Conservation (phyloP, 139 green algal genomes). For the Chlorella sorokiniana region DNA sequence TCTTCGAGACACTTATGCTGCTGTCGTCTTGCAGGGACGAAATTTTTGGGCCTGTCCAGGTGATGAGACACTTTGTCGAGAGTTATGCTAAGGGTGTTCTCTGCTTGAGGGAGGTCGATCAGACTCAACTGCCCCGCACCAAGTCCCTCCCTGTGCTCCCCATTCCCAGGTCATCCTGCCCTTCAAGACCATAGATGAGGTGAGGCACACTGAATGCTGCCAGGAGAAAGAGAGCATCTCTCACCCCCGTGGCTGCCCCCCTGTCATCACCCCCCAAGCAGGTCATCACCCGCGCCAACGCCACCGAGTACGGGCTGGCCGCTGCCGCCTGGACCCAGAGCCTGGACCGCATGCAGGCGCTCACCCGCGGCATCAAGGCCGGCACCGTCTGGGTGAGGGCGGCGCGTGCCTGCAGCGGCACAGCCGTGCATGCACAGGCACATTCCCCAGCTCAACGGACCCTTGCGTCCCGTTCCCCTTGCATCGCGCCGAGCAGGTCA, state of each 20-base stretch:
- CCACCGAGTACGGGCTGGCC: conserved; percentile 72
- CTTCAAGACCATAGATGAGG: conserved; percentile 71
- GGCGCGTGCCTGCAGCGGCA: not conserved
- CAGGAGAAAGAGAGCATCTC: not conserved
- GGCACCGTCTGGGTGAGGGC: conserved; percentile 58
- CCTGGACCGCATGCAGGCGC: conserved; percentile 62
- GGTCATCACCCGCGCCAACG: conserved; percentile 72
- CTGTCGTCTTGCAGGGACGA: conserved; percentile 31
- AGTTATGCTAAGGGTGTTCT: too few relatives aligned
- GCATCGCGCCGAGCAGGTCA: conserved; percentile 38
- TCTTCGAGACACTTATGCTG: not conserved
- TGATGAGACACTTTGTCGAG: too few relatives aligned
- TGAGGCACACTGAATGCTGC: conserved; percentile 13
- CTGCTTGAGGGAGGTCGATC: too few relatives aligned
- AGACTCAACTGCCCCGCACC: too few relatives aligned
- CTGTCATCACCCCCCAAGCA: conserved; percentile 10
- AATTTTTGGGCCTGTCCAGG: conserved; percentile 76
- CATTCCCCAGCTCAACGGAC: not conserved
- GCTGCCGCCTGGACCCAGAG: conserved; percentile 67
- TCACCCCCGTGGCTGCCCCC: not conserved
- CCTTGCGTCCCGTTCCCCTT: not conserved
- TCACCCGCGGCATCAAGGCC: conserved; percentile 56
- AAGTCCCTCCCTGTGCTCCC: too few relatives aligned
- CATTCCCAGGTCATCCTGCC: conserved; percentile 75
- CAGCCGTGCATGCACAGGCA: not conserved